Evolutionary conservation across 2,329 filamentous ascomycete genomes (phyloP), one percentile per base, ranked within the genome.

Genomic region (Zymoseptoria crescenta): DNA sequence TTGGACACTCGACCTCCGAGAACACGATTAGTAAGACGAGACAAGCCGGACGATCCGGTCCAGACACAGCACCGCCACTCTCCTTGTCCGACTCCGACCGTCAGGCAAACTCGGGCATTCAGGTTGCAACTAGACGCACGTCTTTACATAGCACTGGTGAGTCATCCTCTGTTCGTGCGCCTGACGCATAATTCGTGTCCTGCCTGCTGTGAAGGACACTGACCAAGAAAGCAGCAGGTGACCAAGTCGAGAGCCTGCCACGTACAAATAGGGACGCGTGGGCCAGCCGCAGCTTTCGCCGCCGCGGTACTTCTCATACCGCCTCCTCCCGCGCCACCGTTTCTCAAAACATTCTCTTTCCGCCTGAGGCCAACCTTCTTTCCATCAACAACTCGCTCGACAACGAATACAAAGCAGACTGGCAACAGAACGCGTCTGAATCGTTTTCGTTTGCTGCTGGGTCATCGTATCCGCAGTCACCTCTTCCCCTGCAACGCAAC

Each of bases 321-420:
- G 35, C 35, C n/a, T 45, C n/a, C 35, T 16, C 16, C 2, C 35
- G 35, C 35, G 35, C 35, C 35, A 45, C 35, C 35, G 35, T 55
- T 55, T 55, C 28, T 55, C 53, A 13, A 41, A 30, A 27, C 29
- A 51, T 52, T 48, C 52, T 58, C 29, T 56, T 52, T 48, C 52
- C 54, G 56, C 56, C 56, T 58, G 50, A 58, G 56, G 56, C 54
- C 27, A 21, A 41, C 45, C 8, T 29, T 16, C 35, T 45, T 16
- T 45, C 13, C 35, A 13, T 16, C 35, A 45, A 45, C 35, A 45
- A 45, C 13, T 16, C 35, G 16, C n/a, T 7, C 16, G n/a, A n/a
- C 35, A 45, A 16, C n/a, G 35, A 16, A 6, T 4, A 2, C 24
- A 13, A n/a, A 10, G 10, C 35, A 16, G 7, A 13, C 13, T 45